Percentiles rank a stretch among this genome's conserved stretches.
Conservation (phyloP, 768 basidiomycete genomes). For the Boletellus ananas region DNA sequence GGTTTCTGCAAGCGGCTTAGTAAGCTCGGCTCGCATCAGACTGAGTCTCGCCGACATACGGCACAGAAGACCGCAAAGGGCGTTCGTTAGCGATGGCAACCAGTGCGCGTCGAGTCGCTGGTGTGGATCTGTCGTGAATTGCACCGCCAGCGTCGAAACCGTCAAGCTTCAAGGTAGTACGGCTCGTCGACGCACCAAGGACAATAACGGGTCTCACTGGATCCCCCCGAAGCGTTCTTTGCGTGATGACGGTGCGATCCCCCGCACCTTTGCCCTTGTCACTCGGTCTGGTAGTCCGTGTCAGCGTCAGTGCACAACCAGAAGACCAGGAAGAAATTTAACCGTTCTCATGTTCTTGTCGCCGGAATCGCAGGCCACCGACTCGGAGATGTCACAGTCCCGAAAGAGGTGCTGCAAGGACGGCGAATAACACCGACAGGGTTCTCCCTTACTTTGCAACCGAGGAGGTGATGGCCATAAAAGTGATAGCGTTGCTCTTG, state of each 20-base stretch:
- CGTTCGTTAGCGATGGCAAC: too few relatives aligned
- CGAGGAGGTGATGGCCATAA: neutral
- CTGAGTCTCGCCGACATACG: too few relatives aligned
- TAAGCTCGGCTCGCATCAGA: too few relatives aligned
- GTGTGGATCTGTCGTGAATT: too few relatives aligned
- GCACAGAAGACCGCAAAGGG: too few relatives aligned
- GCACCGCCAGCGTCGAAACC: too few relatives aligned
- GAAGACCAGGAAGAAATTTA: too few relatives aligned
- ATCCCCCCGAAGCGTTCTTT: neutral
- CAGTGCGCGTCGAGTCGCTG: too few relatives aligned
- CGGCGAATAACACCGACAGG: neutral
- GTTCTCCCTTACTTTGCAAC: neutral
- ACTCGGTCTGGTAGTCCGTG: neutral
- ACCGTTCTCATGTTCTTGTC: too few relatives aligned
- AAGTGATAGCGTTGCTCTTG: neutral
- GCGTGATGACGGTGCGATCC: neutral
- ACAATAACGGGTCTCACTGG: neutral
- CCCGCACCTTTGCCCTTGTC: neutral
- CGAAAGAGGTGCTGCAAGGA: slow-evolving; percentile 6
- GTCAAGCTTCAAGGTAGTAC: too few relatives aligned
- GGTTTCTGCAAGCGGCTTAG: too few relatives aligned
- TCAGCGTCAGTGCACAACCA: neutral
- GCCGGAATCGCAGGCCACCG: too few relatives aligned
- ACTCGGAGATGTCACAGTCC: slow-evolving; percentile 1
- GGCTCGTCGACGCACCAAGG: neutral